Evolutionary conservation across 768 basidiomycete species (phyloP), one percentile per base, ranked within the genome.

Genomic region (Termitomyces sp.): DNA sequence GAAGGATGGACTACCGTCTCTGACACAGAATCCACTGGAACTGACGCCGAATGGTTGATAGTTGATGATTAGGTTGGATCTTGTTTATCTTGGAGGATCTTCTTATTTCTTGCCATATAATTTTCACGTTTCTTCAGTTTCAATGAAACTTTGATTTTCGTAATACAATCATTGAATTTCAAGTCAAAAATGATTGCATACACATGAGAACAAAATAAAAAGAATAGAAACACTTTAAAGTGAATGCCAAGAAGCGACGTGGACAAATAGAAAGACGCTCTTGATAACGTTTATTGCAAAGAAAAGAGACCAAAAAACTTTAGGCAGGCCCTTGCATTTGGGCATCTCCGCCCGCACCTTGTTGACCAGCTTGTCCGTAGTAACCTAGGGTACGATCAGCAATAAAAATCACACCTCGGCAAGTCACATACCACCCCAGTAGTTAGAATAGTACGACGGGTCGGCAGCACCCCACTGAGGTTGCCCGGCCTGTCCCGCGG

Each of bases 31-130:
- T 81, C 77, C 71, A 71, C 74, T 81, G 85, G 86, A 85, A 85
- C 83, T 83, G 90, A 92, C 84, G 70, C 91, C 88, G 91, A 94
- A 92, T 93, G 92, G 90, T 66, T 93, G 66, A 86, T 92, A 28
- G 78, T 92, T 32, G 79, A 82, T 59, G 79, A 82, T 51, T 58
- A 65, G 48, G 44, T 41, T 26, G 28, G 13, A 41, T 52, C n/a
- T 52, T 55, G 56, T 71, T 76, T 77, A 75, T 72, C 73, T 66
- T 52, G 3, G 30, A 54, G 62, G 54, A 64, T 51, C 66, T 63
- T 64, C 58, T 60, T 59, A 63, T 68, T 67, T 66, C 66, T 68
- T 65, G 62, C 57, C 56, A 49, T 55, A 55, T 62, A 55, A 55
- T 54, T 57, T 46, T 5, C 22, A 18, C 26, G 8, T 24, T 35